Percentiles rank a stretch among this genome's conserved stretches.
Evolutionary conservation across 495 filamentous ascomycete species (phyloP).

Genomic region (Aspergillus egyptiacus): DNA sequence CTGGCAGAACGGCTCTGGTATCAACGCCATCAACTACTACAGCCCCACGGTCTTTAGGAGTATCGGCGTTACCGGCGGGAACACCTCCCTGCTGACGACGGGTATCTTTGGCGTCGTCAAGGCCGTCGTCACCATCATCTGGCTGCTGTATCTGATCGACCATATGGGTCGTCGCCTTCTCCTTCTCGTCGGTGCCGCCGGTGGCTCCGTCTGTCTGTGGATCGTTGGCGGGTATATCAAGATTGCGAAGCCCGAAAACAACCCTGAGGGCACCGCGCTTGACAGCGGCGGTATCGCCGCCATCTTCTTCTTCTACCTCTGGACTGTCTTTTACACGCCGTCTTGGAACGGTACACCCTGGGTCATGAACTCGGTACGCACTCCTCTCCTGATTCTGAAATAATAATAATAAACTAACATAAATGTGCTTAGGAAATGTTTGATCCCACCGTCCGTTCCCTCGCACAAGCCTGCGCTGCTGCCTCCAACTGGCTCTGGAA

Average conservation of each 20-base stretch:
- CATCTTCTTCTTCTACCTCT: conserved; percentile 76
- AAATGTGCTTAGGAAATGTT: conserved; percentile 46
- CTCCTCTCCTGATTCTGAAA: not conserved
- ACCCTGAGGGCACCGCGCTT: conserved; percentile 35
- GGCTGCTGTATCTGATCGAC: conserved; percentile 67
- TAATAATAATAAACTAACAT: not conserved
- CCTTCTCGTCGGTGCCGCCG: conserved; percentile 66
- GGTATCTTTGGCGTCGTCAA: conserved; percentile 52
- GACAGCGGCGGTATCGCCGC: conserved; percentile 58
- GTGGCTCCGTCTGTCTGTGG: conserved; percentile 65
- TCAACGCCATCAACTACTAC: conserved; percentile 69
- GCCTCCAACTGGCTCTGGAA: conserved; percentile 73
- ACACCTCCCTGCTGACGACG: conserved; percentile 46
- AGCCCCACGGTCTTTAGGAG: conserved; percentile 53
- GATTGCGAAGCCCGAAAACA: conserved; percentile 41
- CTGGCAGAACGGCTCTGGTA: conserved; percentile 63
- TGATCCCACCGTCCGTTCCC: conserved; percentile 55
- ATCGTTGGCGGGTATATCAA: conserved; percentile 71
- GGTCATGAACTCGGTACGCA: conserved; percentile 54
- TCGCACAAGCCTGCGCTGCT: conserved; percentile 63
- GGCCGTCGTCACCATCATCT: conserved; percentile 54
- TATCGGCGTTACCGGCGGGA: conserved; percentile 51
- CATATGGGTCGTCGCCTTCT: conserved; percentile 61
- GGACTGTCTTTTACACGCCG: conserved; percentile 71
- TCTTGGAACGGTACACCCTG: conserved; percentile 70